Conservation (phyloP, 345 rosid genomes). For the Rubroshorea leprosula region DNA sequence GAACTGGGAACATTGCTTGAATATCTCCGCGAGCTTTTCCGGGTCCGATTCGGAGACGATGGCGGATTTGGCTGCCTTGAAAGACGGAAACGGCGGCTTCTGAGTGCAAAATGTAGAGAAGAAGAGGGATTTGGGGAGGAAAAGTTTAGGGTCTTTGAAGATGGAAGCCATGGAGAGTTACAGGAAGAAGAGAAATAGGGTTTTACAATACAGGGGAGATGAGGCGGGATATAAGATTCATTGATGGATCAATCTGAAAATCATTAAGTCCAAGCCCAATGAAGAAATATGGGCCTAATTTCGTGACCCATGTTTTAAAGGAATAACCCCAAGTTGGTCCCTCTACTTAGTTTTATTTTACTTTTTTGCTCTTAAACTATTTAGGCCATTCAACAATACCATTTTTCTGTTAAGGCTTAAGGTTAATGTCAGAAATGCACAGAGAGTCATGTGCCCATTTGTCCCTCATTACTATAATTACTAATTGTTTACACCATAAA, state of each 20-base stretch:
- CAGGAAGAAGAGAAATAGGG: background rate
- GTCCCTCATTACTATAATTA: too few species aligned
- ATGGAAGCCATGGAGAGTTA: conserved; percentile 22
- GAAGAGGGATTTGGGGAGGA: conserved; percentile 14
- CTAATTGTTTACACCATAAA: too few species aligned
- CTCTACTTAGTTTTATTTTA: too few species aligned
- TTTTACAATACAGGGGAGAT: background rate
- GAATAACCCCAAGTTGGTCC: background rate
- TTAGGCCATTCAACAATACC: too few species aligned
- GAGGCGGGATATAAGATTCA: background rate
- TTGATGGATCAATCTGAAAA: too few species aligned
- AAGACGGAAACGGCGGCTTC: conserved; percentile 19
- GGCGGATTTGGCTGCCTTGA: conserved; percentile 28
- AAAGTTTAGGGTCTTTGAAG: conserved; percentile 9
- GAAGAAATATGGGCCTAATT: too few species aligned
- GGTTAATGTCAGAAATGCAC: too few species aligned
- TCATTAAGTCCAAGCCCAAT: background rate
- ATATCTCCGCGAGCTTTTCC: conserved; percentile 24
- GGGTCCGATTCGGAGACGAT: conserved; percentile 26
- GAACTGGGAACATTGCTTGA: conserved; percentile 19
- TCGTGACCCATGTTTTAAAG: too few species aligned
- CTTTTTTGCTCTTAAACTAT: too few species aligned
- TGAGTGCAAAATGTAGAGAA: conserved; percentile 13
- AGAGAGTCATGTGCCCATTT: too few species aligned
- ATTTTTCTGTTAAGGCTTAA: too few species aligned